Conservation (phyloP, 2,329 filamentous ascomycete species). For the Akanthomyces dipterigenus region DNA sequence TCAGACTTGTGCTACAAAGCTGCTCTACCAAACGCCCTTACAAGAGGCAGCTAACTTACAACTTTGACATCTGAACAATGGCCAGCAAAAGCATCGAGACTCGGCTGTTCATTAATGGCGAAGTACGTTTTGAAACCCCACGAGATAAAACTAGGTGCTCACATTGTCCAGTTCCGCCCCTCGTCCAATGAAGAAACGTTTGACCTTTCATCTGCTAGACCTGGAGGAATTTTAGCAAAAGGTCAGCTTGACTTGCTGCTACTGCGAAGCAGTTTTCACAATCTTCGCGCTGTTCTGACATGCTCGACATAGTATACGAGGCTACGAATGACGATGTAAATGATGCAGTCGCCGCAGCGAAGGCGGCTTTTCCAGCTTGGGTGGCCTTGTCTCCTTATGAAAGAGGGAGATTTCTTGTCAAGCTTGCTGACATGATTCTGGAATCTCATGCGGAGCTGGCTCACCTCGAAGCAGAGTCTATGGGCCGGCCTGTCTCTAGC, state of each 20-base stretch:
- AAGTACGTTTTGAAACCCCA: conserved; percentile 23
- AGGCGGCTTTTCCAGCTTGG: conserved; percentile 42
- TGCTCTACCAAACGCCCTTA: too few species aligned
- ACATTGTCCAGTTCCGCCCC: conserved; percentile 3
- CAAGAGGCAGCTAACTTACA: too few species aligned
- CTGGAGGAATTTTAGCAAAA: conserved; percentile 11
- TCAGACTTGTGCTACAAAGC: too few species aligned
- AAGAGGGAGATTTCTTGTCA: conserved; percentile 36
- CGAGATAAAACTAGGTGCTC: background rate
- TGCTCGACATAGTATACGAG: conserved; percentile 21
- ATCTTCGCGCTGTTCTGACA: background rate
- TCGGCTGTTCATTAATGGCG: conserved; percentile 44
- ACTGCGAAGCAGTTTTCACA: background rate
- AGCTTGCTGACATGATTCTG: conserved; percentile 37
- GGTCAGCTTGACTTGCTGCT: background rate
- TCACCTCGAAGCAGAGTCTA: conserved; percentile 36
- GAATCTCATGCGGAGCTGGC: conserved; percentile 36
- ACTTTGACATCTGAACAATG: background rate
- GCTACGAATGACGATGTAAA: conserved; percentile 42
- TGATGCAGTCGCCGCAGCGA: conserved; percentile 39
- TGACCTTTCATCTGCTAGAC: conserved; percentile 22
- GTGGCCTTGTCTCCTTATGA: conserved; percentile 30
- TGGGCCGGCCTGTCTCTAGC: conserved; percentile 34
- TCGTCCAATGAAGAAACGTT: conserved; percentile 40
- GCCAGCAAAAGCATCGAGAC: conserved; percentile 19